These are phyloP conservation scores for Platanus orientalis DNA, from an alignment of 164 flowering plant species.

Conservation along the genomic window DNA sequence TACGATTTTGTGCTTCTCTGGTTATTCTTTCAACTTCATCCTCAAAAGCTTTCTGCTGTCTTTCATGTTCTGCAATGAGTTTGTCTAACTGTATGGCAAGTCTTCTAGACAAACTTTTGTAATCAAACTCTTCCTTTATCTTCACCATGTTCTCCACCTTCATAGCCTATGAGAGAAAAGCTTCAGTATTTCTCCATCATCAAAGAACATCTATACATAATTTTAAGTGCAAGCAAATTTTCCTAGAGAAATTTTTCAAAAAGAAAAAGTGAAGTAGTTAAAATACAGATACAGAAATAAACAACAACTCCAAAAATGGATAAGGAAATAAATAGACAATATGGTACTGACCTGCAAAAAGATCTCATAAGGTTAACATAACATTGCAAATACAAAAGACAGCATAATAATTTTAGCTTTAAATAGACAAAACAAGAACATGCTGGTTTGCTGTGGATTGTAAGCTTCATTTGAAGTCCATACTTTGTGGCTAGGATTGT, in stretches of 20 bases:
- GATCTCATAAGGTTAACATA: no score
- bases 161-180: slow-evolving; percentile 67
- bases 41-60: slow-evolving; percentile 73
- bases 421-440: no score
- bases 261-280: no score
- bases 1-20: slow-evolving; percentile 49
- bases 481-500: no score
- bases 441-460: no score
- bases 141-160: slow-evolving; percentile 97
- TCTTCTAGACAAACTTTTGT: slow-evolving; percentile 84
- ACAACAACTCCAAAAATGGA: neutral
- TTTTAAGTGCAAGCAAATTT: neutral
- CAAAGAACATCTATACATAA: neutral
- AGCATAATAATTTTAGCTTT: neutral
- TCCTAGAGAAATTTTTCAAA: no score
- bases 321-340: neutral
- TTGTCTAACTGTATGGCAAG: slow-evolving; percentile 83
- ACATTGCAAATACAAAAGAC: no score
- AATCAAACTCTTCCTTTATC: slow-evolving; percentile 94
- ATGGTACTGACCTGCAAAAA: neutral
- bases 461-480: no score
- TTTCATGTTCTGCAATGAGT: slow-evolving; percentile 79
- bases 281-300: neutral
- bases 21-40: slow-evolving; percentile 63
- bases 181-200: neutral